Percentiles rank a stretch among this genome's conserved stretches.
Conservation (phyloP, 305 asterid species). For the Fraxinus paxiana region DNA sequence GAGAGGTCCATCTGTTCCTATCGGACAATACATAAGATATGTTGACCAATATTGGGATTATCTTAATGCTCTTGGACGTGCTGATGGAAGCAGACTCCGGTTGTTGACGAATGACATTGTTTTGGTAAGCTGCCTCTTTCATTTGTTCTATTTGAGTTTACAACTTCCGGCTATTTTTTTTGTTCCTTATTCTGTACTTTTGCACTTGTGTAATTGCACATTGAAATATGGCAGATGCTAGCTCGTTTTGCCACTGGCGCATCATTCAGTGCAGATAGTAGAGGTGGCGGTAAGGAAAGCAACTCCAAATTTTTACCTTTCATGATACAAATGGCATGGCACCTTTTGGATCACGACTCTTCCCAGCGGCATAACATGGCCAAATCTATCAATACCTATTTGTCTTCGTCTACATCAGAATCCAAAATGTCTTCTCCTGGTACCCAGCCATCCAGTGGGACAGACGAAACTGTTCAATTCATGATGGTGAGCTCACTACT, state of each 20-base stretch:
- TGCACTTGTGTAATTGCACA: not conserved
- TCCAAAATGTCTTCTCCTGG: conserved; percentile 54
- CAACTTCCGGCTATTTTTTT: not conserved
- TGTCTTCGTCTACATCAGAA: conserved; percentile 63
- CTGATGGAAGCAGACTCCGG: conserved; percentile 94
- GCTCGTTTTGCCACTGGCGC: conserved; percentile 99
- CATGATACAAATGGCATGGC: conserved; percentile 95
- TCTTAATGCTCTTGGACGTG: conserved; percentile 89
- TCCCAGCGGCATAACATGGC: conserved; percentile 66
- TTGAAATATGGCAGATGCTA: conserved; percentile 65
- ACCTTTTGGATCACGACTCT: conserved; percentile 75
- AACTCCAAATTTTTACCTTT: conserved; percentile 77
- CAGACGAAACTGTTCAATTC: conserved; percentile 95
- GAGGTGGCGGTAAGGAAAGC: conserved; percentile 99
- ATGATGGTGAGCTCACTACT: conserved; percentile 98
- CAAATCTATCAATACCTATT: conserved; percentile 58
- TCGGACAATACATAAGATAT: conserved; percentile 73
- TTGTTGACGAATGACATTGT: conserved; percentile 88
- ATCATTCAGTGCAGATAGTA: conserved; percentile 69
- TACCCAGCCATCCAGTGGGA: conserved; percentile 59
- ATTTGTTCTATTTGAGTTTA: not conserved
- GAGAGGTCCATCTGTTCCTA: conserved; percentile 81
- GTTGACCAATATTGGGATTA: conserved; percentile 99
- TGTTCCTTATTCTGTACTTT: not conserved
- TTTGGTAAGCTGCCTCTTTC: conserved; percentile 54